Evolutionary conservation across 495 filamentous ascomycete genomes (phyloP).

Genomic region (Talaromyces ruber): DNA sequence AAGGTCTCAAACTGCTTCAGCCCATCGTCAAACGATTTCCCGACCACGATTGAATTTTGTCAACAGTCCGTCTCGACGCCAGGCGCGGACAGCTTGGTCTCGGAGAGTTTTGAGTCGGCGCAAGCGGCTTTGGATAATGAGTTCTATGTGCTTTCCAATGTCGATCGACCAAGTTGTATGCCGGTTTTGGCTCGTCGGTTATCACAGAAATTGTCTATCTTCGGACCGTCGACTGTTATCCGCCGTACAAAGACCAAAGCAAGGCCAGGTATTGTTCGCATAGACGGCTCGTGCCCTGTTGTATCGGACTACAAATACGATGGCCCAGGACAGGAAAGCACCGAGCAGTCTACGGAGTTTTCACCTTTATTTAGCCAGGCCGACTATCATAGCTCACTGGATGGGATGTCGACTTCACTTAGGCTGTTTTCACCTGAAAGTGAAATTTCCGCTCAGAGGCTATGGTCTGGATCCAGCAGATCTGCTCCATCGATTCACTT

Average conservation of each 20-base stretch:
- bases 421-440: neutral
- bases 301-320: constrained; percentile 13
- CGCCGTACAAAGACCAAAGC: constrained; percentile 35
- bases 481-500: neutral
- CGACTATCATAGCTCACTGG: neutral
- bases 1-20: neutral
- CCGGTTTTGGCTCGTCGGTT: constrained; percentile 31
- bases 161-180: constrained; percentile 11
- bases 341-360: constrained; percentile 26
- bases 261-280: constrained; percentile 30
- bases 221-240: constrained; percentile 47
- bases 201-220: constrained; percentile 40
- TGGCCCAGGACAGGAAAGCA: constrained; percentile 27
- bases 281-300: constrained; percentile 13
- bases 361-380: constrained; percentile 7
- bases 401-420: constrained; percentile 5
- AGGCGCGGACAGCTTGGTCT: neutral
- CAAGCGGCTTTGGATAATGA: neutral
- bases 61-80: neutral
- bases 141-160: constrained; percentile 5
- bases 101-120: neutral
- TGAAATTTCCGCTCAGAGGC: neutral
- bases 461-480: neutral
- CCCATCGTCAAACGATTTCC: neutral
- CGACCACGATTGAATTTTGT: neutral